Evolutionary conservation across 441 rosid species (phyloP).

Genomic region (Populus trichocarpa): DNA sequence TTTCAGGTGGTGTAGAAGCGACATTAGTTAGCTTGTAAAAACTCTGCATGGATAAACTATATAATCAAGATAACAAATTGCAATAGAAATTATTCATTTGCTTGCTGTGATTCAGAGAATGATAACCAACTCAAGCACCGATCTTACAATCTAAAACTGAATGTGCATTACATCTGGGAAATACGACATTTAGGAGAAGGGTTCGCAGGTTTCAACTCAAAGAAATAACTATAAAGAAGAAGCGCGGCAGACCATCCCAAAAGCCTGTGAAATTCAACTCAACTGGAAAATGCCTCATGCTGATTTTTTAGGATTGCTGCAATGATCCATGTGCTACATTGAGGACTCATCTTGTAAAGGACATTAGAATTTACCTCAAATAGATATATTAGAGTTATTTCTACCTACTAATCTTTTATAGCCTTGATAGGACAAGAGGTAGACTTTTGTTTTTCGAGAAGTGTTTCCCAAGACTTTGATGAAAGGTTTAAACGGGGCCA

Average conservation of each 20-base stretch:
- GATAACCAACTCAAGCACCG: background rate
- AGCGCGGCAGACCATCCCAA: background rate
- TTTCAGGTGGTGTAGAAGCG: slow-evolving; percentile 7
- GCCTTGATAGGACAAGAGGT: background rate
- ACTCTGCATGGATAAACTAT: background rate
- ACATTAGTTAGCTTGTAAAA: slow-evolving; percentile 7
- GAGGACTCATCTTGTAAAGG: background rate
- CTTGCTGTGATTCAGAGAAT: background rate
- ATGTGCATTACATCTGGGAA: background rate
- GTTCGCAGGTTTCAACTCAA: background rate
- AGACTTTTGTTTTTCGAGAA: background rate
- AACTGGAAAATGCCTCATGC: background rate
- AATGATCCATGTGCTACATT: background rate
- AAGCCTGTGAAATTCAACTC: background rate
- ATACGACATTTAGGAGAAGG: background rate
- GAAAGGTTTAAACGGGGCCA: background rate
- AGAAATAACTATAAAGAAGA: background rate
- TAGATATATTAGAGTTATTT: background rate
- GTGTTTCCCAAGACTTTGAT: background rate
- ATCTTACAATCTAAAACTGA: background rate
- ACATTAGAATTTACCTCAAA: background rate
- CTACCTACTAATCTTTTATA: background rate
- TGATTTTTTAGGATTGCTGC: background rate
- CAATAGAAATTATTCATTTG: background rate
- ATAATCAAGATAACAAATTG: background rate